These are phyloP conservation scores for Hanseniaspora uvarum DNA, from an alignment of 1,139 yeast genomes.

Conservation along the genomic window DNA sequence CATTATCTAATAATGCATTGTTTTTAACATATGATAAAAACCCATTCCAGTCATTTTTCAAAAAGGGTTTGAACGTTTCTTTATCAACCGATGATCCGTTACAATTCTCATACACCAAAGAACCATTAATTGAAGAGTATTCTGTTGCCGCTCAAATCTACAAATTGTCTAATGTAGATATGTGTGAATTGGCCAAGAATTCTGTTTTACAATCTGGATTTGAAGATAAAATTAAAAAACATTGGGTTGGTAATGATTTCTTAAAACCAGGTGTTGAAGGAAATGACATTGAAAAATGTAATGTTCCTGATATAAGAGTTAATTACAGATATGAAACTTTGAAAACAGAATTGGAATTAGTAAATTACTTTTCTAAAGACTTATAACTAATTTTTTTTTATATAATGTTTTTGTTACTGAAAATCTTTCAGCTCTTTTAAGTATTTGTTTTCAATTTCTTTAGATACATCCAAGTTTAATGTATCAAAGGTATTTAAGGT, in stretches of 20 bases:
- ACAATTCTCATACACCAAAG: constrained; percentile 91
- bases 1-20: constrained; percentile 88
- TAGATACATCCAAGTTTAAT: neutral
- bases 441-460: neutral
- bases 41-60: constrained; percentile 83
- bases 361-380: constrained; percentile 44
- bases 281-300: constrained; percentile 83
- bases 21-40: constrained; percentile 90
- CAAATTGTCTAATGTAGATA: constrained; percentile 84
- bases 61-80: constrained; percentile 86
- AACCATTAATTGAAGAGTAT: constrained; percentile 95
- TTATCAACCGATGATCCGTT: constrained; percentile 88
- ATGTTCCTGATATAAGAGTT: constrained; percentile 81
- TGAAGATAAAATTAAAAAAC: constrained; percentile 72
- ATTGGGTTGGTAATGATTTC: constrained; percentile 81
- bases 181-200: constrained; percentile 81
- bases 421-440: neutral
- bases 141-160: constrained; percentile 97
- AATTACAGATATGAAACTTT: constrained; percentile 75
- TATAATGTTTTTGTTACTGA: neutral
- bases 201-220: constrained; percentile 90
- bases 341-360: constrained; percentile 61
- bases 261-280: constrained; percentile 57
- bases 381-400: neutral
- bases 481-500: constrained; percentile 3